A percentile compares a stretch with the other conserved stretches of the same genome.
These are phyloP conservation scores for Limnomonas spitsbergensis DNA, from an alignment of 139 green algal species.

Conservation along the genomic window DNA sequence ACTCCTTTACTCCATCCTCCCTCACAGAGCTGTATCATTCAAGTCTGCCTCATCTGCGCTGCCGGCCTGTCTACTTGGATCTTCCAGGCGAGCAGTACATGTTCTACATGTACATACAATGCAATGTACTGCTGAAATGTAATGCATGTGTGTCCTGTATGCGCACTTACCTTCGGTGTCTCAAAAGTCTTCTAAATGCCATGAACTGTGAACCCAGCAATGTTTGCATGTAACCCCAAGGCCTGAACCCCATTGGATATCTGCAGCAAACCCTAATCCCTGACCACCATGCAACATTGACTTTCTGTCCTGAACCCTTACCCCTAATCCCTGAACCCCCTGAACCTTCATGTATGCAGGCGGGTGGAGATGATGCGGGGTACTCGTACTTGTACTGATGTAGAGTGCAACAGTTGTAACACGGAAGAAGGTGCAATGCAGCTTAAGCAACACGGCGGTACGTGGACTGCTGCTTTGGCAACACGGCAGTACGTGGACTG, in stretches of 20 bases:
- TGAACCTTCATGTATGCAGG: background rate
- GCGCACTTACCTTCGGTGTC: background rate
- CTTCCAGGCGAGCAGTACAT: background rate
- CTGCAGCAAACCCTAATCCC: background rate
- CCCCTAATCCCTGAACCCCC: background rate
- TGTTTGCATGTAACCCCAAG: no score
- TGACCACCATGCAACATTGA: no score
- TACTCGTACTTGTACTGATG: constrained; percentile 5
- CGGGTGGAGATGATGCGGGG: background rate
- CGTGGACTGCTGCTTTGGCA: no score
- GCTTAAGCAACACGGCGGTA: no score
- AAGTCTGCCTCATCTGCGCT: background rate
- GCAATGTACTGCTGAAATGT: background rate
- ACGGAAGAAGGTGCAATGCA: no score
- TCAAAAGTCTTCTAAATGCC: no score
- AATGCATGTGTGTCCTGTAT: background rate
- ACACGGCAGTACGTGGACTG: no score
- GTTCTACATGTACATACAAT: background rate
- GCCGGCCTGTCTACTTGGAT: background rate
- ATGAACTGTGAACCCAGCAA: no score
- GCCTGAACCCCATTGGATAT: background rate
- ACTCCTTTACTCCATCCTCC: background rate
- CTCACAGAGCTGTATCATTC: background rate
- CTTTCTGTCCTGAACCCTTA: background rate
- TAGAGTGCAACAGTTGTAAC: no score